Conservation (phyloP, 106 monocot species). For the Amphibolis antarctica region DNA sequence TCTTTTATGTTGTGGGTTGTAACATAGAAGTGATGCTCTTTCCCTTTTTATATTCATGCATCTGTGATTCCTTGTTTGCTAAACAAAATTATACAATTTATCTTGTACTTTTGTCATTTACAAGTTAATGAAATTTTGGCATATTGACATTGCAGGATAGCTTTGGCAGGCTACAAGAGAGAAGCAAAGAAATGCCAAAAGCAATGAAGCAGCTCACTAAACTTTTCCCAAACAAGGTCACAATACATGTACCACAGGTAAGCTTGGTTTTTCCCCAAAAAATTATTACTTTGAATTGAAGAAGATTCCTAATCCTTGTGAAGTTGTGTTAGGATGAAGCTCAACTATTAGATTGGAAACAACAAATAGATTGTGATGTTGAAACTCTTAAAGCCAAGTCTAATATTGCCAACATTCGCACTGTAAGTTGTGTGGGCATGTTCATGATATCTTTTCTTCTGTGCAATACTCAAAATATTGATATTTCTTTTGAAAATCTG, state of each 20-base stretch:
- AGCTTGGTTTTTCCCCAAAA: background rate
- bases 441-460: too few relatives aligned
- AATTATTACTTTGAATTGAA: background rate
- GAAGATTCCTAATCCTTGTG: background rate
- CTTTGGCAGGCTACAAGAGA: constrained; percentile 73
- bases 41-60: too few relatives aligned
- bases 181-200: constrained; percentile 78
- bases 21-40: too few relatives aligned
- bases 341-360: constrained; percentile 69
- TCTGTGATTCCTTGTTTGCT: too few relatives aligned
- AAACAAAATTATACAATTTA: too few relatives aligned
- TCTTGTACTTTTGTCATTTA: too few relatives aligned
- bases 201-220: constrained; percentile 71
- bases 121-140: too few relatives aligned
- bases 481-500: too few relatives aligned
- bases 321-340: constrained; percentile 54
- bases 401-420: constrained; percentile 57
- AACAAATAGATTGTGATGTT: constrained; percentile 79
- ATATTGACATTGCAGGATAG: constrained; percentile 71
- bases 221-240: constrained; percentile 87
- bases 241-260: constrained; percentile 82
- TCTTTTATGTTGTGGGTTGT: background rate
- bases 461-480: too few relatives aligned
- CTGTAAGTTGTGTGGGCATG: constrained; percentile 44
- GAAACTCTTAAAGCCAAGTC: constrained; percentile 92